A percentile compares a stretch with the other conserved stretches of the same genome.
Conservation (phyloP, 371 early-diverging fungal genomes). For the Racocetra persica region DNA sequence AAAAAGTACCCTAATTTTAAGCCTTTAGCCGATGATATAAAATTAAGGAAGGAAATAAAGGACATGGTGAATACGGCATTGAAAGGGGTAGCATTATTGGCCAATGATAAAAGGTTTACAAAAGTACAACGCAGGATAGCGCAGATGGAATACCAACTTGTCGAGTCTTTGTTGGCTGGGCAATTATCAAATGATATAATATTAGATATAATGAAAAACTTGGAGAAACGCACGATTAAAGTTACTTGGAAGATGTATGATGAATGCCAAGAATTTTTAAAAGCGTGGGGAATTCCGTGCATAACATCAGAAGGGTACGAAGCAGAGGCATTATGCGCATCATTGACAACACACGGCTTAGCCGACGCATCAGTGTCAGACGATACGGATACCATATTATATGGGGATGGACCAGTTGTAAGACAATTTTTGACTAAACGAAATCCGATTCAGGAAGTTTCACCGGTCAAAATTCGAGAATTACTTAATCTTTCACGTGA, state of each 20-base stretch:
- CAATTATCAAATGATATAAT: constrained; percentile 41
- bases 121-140: constrained; percentile 44
- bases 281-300: constrained; percentile 63
- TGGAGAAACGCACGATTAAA: constrained; percentile 60
- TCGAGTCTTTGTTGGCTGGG: constrained; percentile 37
- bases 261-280: constrained; percentile 61
- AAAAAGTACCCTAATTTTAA: constrained; percentile 19
- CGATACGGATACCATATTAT: constrained; percentile 67
- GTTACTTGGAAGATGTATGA: constrained; percentile 59
- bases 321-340: constrained; percentile 76
- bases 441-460: constrained; percentile 58
- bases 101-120: constrained; percentile 11
- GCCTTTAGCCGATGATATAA: constrained; percentile 6
- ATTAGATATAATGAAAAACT: neutral
- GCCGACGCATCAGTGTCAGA: constrained; percentile 68
- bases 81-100: neutral
- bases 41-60: constrained; percentile 20
- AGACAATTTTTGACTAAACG: constrained; percentile 57
- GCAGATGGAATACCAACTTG: constrained; percentile 47
- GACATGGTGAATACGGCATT: constrained; percentile 22
- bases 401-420: too few relatives aligned
- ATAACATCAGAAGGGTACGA: constrained; percentile 60
- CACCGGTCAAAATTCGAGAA: constrained; percentile 60
- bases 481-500: constrained; percentile 61
- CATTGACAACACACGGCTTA: constrained; percentile 55